These are phyloP conservation scores for Effrenium voratum DNA, from an alignment of 73 alveolate genomes.

Conservation along the genomic window DNA sequence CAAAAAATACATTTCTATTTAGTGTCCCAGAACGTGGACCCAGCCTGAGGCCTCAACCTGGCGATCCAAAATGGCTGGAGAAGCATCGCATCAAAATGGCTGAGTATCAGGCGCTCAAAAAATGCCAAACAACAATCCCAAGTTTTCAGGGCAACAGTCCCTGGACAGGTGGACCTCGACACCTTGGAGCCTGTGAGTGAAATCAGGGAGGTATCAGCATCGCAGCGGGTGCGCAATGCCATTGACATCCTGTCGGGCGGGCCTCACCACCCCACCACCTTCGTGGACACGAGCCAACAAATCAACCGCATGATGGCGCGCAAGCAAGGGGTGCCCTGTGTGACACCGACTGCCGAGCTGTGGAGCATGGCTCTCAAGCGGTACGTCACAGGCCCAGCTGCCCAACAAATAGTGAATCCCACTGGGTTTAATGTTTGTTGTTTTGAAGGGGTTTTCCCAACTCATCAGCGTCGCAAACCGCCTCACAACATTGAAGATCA, in stretches of 20 bases:
- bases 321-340: background rate
- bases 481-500: too few relatives aligned
- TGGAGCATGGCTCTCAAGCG: background rate
- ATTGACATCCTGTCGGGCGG: background rate
- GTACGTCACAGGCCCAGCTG: background rate
- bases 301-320: background rate
- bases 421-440: too few relatives aligned
- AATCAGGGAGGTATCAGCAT: background rate
- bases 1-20: too few relatives aligned
- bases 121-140: background rate
- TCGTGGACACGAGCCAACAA: background rate
- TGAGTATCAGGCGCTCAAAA: background rate
- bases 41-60: background rate
- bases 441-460: too few relatives aligned
- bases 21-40: too few relatives aligned
- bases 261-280: background rate
- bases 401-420: too few relatives aligned
- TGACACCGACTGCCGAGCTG: background rate
- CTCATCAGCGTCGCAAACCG: too few relatives aligned
- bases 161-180: background rate
- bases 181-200: background rate
- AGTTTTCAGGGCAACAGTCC: background rate
- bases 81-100: slow-evolving; percentile 12
- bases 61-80: slow-evolving; percentile 4
- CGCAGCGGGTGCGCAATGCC: background rate